Percentiles rank a stretch among this genome's conserved stretches.
These are phyloP conservation scores for Chytridium lagenaria DNA, from an alignment of 371 early-diverging fungal species.

Conservation along the genomic window DNA sequence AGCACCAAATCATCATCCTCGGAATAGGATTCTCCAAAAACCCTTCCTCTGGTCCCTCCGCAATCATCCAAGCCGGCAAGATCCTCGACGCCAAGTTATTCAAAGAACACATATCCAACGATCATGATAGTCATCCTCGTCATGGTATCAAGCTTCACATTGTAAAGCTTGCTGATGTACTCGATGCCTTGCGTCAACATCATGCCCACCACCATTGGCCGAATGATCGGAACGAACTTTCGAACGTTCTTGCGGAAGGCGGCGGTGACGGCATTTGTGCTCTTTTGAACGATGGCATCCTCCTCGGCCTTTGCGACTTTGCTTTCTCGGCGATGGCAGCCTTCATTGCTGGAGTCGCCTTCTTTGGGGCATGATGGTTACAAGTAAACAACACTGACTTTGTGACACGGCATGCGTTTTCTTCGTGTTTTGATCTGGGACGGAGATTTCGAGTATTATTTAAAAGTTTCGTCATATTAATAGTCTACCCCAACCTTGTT, in stretches of 20 bases:
- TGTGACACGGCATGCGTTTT: no score
- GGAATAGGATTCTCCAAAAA: not conserved
- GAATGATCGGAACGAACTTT: not conserved
- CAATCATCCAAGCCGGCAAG: not conserved
- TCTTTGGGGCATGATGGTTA: no score
- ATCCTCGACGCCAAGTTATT: not conserved
- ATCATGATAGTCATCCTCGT: not conserved
- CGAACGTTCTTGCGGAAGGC: not conserved
- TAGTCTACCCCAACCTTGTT: no score
- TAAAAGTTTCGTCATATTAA: no score
- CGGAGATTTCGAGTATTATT: no score
- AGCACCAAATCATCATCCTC: not conserved
- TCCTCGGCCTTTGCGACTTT: not conserved
- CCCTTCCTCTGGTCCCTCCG: not conserved
- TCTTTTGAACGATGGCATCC: not conserved
- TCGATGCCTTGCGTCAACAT: not conserved
- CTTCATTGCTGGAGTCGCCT: no score
- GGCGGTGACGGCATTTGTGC: not conserved
- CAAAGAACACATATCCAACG: not conserved
- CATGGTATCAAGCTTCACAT: not conserved
- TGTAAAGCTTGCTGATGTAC: not conserved
- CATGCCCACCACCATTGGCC: not conserved
- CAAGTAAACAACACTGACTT: no score
- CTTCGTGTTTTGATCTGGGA: no score
- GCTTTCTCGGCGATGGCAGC: no score